Evolutionary conservation across 2,329 filamentous ascomycete genomes (phyloP).

Genomic region (Verticillium dahliae): DNA sequence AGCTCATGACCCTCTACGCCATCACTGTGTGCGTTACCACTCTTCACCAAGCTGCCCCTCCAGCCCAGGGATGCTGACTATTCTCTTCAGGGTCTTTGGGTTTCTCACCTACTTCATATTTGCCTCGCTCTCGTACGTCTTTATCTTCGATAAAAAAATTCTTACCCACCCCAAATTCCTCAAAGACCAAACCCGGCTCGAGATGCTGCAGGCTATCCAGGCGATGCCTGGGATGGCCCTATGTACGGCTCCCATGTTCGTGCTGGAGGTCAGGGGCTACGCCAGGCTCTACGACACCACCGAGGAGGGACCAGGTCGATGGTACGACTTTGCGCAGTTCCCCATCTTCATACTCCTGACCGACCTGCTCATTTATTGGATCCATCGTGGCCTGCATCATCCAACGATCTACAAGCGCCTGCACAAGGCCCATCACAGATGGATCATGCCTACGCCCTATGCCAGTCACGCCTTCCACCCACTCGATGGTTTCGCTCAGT

Average conservation of each 20-base stretch:
- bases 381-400: slow-evolving; percentile 80
- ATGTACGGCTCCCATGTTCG: slow-evolving; percentile 74
- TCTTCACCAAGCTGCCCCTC: neutral
- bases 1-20: slow-evolving; percentile 68
- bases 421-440: slow-evolving; percentile 98
- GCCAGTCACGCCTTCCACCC: slow-evolving; percentile 94
- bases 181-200: slow-evolving; percentile 82
- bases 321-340: slow-evolving; percentile 79
- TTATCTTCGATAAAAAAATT: slow-evolving; percentile 88
- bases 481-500: slow-evolving; percentile 83
- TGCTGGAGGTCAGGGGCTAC: slow-evolving; percentile 76
- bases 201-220: slow-evolving; percentile 73
- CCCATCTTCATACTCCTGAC: slow-evolving; percentile 85
- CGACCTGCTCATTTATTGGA: slow-evolving; percentile 87
- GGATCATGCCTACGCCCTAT: slow-evolving; percentile 96
- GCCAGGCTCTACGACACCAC: slow-evolving; percentile 81
- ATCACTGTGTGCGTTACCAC: slow-evolving; percentile 68
- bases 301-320: slow-evolving; percentile 65
- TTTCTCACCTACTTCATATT: slow-evolving; percentile 78
- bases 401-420: slow-evolving; percentile 76
- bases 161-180: slow-evolving; percentile 89
- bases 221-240: slow-evolving; percentile 79
- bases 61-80: neutral
- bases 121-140: slow-evolving; percentile 74
- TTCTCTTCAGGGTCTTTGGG: slow-evolving; percentile 67